Percentiles rank a stretch among this genome's conserved stretches.
Evolutionary conservation across 176 grass and related monocot genomes (phyloP).

Genomic region (Oryza australiensis): DNA sequence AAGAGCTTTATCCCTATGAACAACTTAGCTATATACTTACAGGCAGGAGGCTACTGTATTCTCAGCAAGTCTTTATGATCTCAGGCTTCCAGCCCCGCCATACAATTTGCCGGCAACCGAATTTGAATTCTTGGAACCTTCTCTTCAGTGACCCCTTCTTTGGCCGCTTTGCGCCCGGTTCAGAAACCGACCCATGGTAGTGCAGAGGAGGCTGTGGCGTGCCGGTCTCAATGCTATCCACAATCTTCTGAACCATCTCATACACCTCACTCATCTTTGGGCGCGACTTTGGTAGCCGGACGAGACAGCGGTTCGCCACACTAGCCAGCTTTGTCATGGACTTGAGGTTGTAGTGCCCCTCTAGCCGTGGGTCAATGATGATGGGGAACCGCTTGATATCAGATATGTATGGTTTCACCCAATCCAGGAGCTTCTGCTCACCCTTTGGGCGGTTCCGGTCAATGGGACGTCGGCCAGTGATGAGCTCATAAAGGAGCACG

Average conservation of each 20-base stretch:
- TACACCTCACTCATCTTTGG: conserved; percentile 97
- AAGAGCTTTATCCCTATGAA: conserved; percentile 32
- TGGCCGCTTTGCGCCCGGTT: conserved; percentile 12
- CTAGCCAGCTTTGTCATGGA: conserved; percentile 62
- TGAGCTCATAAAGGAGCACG: conserved; percentile 93
- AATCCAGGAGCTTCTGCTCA: conserved; percentile 93
- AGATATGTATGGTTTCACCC: conserved; percentile 87
- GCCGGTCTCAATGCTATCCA: conserved; percentile 48
- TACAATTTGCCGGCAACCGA: conserved; percentile 41
- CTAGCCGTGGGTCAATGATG: conserved; percentile 73
- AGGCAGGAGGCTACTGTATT: background rate
- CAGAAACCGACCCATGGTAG: conserved; percentile 24
- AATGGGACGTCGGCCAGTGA: conserved; percentile 80
- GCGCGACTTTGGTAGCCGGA: conserved; percentile 64
- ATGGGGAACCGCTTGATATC: conserved; percentile 67
- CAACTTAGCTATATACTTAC: conserved; percentile 46
- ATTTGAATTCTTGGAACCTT: conserved; percentile 48
- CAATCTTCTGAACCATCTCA: conserved; percentile 66
- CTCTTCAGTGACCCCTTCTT: conserved; percentile 63
- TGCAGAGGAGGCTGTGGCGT: conserved; percentile 62
- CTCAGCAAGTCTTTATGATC: conserved; percentile 61
- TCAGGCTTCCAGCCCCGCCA: conserved; percentile 72
- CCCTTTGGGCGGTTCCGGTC: conserved; percentile 82
- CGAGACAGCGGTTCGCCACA: conserved; percentile 79
- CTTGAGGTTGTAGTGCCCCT: conserved; percentile 70